phyloP scores from a whole-genome alignment of 208 protist species.

The Trypanosoma scelopori region DNA sequence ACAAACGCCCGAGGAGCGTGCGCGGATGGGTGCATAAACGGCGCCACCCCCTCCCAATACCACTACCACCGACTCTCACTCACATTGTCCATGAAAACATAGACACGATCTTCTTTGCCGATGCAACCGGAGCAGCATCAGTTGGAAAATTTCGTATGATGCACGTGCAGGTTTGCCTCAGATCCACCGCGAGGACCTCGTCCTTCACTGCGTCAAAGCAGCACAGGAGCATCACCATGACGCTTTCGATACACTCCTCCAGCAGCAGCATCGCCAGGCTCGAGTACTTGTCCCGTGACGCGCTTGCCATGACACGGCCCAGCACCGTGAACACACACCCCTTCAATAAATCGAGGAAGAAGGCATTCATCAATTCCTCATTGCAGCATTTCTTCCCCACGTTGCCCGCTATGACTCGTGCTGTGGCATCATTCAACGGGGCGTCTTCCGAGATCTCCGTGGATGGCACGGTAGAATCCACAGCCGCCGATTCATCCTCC shows the following conservation, averaged over 20 bases:
- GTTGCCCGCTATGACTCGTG: neutral
- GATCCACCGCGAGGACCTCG: neutral
- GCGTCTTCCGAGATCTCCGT: neutral
- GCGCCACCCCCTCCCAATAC: too few species aligned
- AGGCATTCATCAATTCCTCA: neutral
- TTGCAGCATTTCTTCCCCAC: neutral
- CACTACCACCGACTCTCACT: neutral
- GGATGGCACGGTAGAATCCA: neutral
- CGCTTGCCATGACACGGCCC: neutral
- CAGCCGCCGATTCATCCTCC: neutral
- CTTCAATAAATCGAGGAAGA: conserved; percentile 3
- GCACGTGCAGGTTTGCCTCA: conserved; percentile 8
- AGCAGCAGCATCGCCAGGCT: conserved; percentile 37
- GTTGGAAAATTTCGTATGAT: conserved; percentile 22
- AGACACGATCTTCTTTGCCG: conserved; percentile 2
- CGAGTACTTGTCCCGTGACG: conserved; percentile 28
- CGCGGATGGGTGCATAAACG: too few species aligned
- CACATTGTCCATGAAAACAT: neutral
- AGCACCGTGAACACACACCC: conserved; percentile 10
- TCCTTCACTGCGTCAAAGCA: conserved; percentile 4
- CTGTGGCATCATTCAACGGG: neutral
- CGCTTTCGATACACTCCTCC: conserved; percentile 34
- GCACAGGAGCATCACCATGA: conserved; percentile 41
- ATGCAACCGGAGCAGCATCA: neutral
- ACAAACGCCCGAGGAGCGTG: too few species aligned